A percentile compares a stretch with the other conserved stretches of the same genome.
Conservation (phyloP, 1,284 basidiomycete species). For the Cryptococcus maquisensis region DNA sequence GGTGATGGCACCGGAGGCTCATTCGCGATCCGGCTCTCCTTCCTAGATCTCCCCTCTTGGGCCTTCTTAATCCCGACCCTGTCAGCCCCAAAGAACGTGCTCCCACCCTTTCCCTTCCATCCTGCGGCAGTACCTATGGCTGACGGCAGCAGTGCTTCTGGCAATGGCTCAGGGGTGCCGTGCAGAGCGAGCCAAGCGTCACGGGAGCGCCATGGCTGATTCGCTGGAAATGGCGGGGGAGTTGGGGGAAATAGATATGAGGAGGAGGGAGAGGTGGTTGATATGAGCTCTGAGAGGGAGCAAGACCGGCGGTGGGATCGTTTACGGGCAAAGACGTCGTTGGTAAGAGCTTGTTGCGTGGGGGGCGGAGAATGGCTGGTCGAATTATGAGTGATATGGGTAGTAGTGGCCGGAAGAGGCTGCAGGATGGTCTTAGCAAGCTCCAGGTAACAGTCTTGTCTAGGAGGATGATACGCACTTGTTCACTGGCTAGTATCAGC, state of each 20-base stretch:
- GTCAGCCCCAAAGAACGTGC: slow-evolving; percentile 13
- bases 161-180: neutral
- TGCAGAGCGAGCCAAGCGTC: slow-evolving; percentile 36
- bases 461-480: too few species aligned
- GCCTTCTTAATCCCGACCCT: neutral
- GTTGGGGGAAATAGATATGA: neutral
- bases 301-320: slow-evolving; percentile 12
- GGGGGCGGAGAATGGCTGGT: neutral
- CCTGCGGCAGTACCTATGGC: slow-evolving; percentile 3
- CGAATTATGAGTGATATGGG: neutral
- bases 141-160: neutral
- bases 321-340: neutral
- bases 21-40: neutral
- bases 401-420: neutral
- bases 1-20: neutral
- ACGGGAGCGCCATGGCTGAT: slow-evolving; percentile 37
- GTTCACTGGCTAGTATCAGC: too few species aligned
- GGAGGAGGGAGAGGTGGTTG: slow-evolving; percentile 8
- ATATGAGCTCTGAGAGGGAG: slow-evolving; percentile 17
- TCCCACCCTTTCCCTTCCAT: slow-evolving; percentile 8
- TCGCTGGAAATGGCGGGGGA: neutral
- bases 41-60: neutral
- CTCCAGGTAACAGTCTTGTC: too few species aligned
- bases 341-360: neutral
- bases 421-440: neutral